These are phyloP conservation scores for Penicillium palitans DNA, from an alignment of 2,329 filamentous ascomycete genomes.

Conservation along the genomic window DNA sequence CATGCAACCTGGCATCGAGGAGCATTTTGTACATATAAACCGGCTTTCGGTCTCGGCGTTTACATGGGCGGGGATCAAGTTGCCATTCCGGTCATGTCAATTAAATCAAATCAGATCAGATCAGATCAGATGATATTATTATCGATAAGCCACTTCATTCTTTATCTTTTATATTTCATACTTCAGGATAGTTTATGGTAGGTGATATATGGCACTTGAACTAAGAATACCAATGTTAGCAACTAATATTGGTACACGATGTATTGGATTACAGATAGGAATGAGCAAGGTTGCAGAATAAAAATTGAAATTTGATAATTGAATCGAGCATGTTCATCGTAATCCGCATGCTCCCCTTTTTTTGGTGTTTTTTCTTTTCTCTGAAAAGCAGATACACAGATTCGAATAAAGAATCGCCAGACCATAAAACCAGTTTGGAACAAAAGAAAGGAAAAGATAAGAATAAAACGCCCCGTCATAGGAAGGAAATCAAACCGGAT, in stretches of 20 bases:
- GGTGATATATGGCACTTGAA: background rate
- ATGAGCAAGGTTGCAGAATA: background rate
- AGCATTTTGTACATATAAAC: slow-evolving; percentile 14
- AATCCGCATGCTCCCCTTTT: background rate
- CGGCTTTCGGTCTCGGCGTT: slow-evolving; percentile 9
- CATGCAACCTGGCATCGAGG: slow-evolving; percentile 9
- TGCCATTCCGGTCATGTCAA: background rate
- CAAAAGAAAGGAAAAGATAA: background rate
- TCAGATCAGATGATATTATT: background rate
- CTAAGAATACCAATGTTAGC: too few species aligned
- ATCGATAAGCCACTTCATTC: background rate
- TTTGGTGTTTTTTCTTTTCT: background rate
- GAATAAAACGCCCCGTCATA: background rate
- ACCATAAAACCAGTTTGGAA: background rate
- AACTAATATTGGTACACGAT: background rate
- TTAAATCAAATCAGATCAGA: background rate
- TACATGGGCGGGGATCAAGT: background rate
- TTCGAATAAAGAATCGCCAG: background rate
- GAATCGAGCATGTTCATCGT: background rate
- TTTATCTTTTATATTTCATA: background rate
- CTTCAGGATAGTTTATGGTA: background rate
- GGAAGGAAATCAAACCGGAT: background rate
- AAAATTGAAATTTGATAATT: background rate
- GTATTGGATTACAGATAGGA: background rate
- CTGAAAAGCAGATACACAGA: background rate